Conservation (phyloP, 805 yeast species). For the Candida andamanensis region DNA sequence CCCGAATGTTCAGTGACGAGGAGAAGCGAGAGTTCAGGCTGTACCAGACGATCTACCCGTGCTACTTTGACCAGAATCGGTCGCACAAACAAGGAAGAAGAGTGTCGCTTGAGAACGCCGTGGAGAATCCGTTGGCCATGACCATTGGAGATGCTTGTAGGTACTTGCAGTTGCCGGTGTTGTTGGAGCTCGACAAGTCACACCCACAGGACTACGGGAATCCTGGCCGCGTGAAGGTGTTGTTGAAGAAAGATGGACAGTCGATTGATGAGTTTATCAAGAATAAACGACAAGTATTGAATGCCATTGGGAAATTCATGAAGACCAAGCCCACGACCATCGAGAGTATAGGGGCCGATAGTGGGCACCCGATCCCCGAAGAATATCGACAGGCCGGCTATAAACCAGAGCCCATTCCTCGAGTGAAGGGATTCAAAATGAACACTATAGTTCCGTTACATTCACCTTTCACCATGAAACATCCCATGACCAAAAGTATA, state of each 20-base stretch:
- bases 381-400: slow-evolving; percentile 48
- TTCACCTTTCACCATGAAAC: slow-evolving; percentile 73
- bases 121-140: slow-evolving; percentile 82
- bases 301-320: slow-evolving; percentile 56
- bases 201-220: slow-evolving; percentile 98
- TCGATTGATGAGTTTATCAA: slow-evolving; percentile 25
- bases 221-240: slow-evolving; percentile 89
- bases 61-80: slow-evolving; percentile 81
- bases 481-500: slow-evolving; percentile 71
- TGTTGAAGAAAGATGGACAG: slow-evolving; percentile 49
- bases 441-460: slow-evolving; percentile 85
- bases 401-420: slow-evolving; percentile 58
- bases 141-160: slow-evolving; percentile 72
- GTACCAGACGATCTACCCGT: slow-evolving; percentile 81
- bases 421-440: slow-evolving; percentile 83
- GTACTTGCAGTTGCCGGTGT: slow-evolving; percentile 31
- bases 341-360: slow-evolving; percentile 41
- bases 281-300: slow-evolving; percentile 61
- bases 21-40: slow-evolving; percentile 59
- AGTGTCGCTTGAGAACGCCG: slow-evolving; percentile 62
- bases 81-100: slow-evolving; percentile 81
- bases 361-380: slow-evolving; percentile 60
- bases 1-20: slow-evolving; percentile 42
- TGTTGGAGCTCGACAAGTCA: slow-evolving; percentile 73
- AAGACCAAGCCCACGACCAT: slow-evolving; percentile 65